These are phyloP conservation scores for Cyclotella kingstonii DNA, from an alignment of 108 stramenopile species.

Conservation along the genomic window DNA sequence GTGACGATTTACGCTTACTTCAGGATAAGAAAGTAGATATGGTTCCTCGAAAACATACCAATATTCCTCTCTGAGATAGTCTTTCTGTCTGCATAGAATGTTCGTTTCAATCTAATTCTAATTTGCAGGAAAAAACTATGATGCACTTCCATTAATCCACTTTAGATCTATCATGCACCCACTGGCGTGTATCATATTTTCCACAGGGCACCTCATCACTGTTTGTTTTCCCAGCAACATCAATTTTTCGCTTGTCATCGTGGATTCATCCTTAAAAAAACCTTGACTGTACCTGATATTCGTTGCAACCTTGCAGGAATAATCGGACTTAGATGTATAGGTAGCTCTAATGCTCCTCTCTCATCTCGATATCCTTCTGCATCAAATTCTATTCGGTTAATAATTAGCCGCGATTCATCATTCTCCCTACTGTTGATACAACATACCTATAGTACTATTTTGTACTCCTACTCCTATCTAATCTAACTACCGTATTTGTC, in stretches of 20 bases:
- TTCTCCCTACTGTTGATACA: constrained; percentile 72
- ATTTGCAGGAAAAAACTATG: not conserved
- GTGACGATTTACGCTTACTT: constrained; percentile 92
- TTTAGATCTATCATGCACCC: constrained; percentile 69
- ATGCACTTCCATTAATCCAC: constrained; percentile 48
- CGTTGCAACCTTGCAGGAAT: constrained; percentile 50
- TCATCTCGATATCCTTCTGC: constrained; percentile 61
- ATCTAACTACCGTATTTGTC: no score
- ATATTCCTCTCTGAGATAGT: constrained; percentile 92
- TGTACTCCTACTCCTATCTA: no score
- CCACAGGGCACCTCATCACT: constrained; percentile 78
- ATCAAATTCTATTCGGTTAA: constrained; percentile 62
- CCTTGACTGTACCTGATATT: constrained; percentile 48
- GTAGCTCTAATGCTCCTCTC: constrained; percentile 65
- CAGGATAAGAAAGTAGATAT: constrained; percentile 80
- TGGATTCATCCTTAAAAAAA: constrained; percentile 30
- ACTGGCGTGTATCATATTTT: constrained; percentile 75
- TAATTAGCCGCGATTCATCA: constrained; percentile 50
- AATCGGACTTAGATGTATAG: constrained; percentile 49
- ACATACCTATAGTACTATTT: no score
- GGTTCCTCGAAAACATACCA: constrained; percentile 90
- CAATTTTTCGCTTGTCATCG: constrained; percentile 39
- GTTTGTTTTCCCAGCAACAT: constrained; percentile 61
- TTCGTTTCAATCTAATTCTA: no score
- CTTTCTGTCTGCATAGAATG: no score